Conservation (phyloP, 805 yeast genomes). For the Metschnikowia baotianmanensis region DNA sequence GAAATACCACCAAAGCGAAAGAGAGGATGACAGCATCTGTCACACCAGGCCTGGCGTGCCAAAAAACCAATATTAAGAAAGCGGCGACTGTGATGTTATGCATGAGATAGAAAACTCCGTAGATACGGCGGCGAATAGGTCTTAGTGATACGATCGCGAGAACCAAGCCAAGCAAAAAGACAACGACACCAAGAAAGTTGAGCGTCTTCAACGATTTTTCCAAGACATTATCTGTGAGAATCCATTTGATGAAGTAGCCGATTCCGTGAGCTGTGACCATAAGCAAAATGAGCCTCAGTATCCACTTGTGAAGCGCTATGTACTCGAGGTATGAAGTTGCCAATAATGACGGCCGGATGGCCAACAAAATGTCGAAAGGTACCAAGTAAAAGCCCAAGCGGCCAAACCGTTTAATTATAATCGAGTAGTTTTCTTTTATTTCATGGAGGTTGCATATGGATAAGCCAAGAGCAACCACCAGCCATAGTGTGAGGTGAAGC, state of each 20-base stretch:
- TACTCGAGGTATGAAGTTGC: constrained; percentile 50
- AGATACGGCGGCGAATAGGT: constrained; percentile 48
- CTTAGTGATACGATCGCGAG: constrained; percentile 47
- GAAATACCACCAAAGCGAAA: constrained; percentile 30
- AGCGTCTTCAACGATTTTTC: constrained; percentile 28
- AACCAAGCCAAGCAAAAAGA: constrained; percentile 32
- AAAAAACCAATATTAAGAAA: constrained; percentile 43
- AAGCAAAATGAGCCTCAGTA: constrained; percentile 54
- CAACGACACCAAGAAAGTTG: constrained; percentile 55
- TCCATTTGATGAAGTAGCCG: constrained; percentile 54
- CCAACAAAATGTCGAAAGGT: constrained; percentile 56
- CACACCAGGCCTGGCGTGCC: constrained; percentile 75
- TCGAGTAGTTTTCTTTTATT: constrained; percentile 30
- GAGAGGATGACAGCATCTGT: constrained; percentile 27
- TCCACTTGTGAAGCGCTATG: constrained; percentile 66
- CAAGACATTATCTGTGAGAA: constrained; percentile 28
- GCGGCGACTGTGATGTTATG: constrained; percentile 54
- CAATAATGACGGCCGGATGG: constrained; percentile 54
- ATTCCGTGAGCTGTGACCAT: constrained; percentile 49
- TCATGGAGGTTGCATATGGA: constrained; percentile 33
- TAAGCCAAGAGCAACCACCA: constrained; percentile 26
- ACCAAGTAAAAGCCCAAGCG: constrained; percentile 56
- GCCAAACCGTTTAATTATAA: constrained; percentile 55
- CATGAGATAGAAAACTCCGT: constrained; percentile 51
- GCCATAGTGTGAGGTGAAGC: constrained; percentile 36